Conservation (phyloP, 2,329 filamentous ascomycete genomes). For the Colletotrichum theobromicola region DNA sequence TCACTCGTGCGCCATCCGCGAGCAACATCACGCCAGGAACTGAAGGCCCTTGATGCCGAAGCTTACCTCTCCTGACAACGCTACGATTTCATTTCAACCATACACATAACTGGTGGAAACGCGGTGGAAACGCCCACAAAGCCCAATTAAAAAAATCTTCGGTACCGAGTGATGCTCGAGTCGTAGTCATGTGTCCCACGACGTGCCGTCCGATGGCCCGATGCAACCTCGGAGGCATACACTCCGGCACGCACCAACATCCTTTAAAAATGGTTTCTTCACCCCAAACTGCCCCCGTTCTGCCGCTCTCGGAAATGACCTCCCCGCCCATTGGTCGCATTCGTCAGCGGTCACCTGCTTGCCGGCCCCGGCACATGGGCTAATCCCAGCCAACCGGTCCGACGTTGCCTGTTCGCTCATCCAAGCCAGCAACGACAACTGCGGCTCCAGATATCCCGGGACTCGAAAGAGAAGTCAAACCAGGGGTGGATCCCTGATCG, state of each 20-base stretch:
- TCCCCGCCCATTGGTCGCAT: not conserved
- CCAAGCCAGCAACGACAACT: not conserved
- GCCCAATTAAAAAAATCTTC: not conserved
- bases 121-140: not conserved
- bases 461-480: not conserved
- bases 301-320: not conserved
- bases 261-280: not conserved
- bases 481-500: not conserved
- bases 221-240: conserved; percentile 16
- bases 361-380: not conserved
- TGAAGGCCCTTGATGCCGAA: not conserved
- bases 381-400: conserved; percentile 10
- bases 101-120: conserved; percentile 4
- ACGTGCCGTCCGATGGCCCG: not conserved
- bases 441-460: conserved; percentile 3
- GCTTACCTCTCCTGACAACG: not conserved
- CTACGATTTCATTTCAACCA: not conserved
- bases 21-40: not conserved
- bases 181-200: conserved; percentile 6
- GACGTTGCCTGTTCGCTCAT: not conserved
- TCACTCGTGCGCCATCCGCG: not conserved
- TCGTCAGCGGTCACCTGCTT: not conserved
- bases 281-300: not conserved
- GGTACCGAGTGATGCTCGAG: not conserved
- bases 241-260: not conserved